These are phyloP conservation scores for Serendipita vermifera DNA, from an alignment of 768 basidiomycete genomes.

Conservation along the genomic window DNA sequence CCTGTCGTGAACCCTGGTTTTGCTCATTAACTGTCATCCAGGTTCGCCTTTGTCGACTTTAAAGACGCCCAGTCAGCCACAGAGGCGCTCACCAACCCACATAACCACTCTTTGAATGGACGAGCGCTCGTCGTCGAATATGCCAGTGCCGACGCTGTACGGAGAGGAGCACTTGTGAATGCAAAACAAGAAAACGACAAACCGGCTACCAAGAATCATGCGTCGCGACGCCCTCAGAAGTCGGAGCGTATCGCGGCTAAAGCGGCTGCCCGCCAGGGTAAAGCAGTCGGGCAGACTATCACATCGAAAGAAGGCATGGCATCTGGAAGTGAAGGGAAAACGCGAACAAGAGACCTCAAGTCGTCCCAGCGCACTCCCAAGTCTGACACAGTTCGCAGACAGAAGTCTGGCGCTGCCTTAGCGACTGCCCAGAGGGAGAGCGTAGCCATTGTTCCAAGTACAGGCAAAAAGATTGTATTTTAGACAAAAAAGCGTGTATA, in stretches of 20 bases:
- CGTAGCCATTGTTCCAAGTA: constrained; percentile 55
- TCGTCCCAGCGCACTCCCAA: background rate
- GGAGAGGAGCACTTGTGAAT: constrained; percentile 37
- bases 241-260: constrained; percentile 3
- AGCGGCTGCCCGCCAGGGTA: background rate
- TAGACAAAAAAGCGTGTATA: background rate
- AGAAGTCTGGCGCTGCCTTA: constrained; percentile 68
- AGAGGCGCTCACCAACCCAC: constrained; percentile 62
- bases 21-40: constrained; percentile 25
- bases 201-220: background rate
- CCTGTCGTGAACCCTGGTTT: no score
- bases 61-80: constrained; percentile 66
- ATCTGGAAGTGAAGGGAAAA: background rate
- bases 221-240: background rate
- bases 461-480: constrained; percentile 63
- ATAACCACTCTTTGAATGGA: constrained; percentile 74
- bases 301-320: background rate
- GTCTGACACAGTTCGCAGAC: constrained; percentile 27
- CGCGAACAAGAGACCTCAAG: background rate
- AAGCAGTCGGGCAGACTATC: background rate
- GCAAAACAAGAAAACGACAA: background rate
- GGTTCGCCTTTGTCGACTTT: constrained; percentile 94
- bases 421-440: constrained; percentile 65
- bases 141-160: constrained; percentile 78
- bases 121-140: constrained; percentile 79